phyloP scores from a whole-genome alignment of 2,329 filamentous ascomycete species.

The Hyphodiscus sp. region DNA sequence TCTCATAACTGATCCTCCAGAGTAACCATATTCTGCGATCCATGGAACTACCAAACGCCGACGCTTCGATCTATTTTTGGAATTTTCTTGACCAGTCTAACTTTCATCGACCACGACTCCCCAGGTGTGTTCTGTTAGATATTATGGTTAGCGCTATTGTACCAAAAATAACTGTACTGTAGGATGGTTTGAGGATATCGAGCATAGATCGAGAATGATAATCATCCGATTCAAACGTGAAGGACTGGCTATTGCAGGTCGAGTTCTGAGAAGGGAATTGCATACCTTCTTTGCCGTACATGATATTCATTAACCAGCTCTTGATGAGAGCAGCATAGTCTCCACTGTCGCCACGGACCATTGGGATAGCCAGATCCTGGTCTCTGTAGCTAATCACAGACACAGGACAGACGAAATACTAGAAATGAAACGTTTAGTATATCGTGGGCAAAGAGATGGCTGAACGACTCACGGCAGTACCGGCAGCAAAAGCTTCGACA shows the following conservation, averaged over 20 bases:
- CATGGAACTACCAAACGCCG: too few species aligned
- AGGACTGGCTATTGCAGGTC: too few species aligned
- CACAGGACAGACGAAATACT: constrained; percentile 68
- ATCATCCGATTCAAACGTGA: too few species aligned
- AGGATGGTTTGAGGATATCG: neutral
- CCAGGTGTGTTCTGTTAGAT: constrained; percentile 60
- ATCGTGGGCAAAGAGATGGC: neutral
- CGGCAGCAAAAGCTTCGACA: constrained; percentile 78
- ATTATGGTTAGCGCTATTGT: neutral
- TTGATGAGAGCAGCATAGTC: constrained; percentile 57
- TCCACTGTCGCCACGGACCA: constrained; percentile 47
- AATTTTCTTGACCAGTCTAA: neutral
- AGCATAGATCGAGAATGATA: too few species aligned
- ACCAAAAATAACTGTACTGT: neutral
- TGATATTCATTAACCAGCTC: constrained; percentile 63
- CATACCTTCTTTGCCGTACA: constrained; percentile 42
- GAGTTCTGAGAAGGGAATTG: too few species aligned
- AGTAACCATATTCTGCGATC: too few species aligned
- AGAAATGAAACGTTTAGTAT: constrained; percentile 11
- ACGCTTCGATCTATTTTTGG: neutral
- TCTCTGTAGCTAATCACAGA: constrained; percentile 63
- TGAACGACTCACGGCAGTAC: constrained; percentile 64
- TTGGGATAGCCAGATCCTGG: constrained; percentile 54
- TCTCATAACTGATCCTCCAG: too few species aligned
- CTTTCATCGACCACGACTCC: constrained; percentile 61